phyloP scores from a whole-genome alignment of 2,329 filamentous ascomycete genomes.

The Orbilia oligospora region DNA sequence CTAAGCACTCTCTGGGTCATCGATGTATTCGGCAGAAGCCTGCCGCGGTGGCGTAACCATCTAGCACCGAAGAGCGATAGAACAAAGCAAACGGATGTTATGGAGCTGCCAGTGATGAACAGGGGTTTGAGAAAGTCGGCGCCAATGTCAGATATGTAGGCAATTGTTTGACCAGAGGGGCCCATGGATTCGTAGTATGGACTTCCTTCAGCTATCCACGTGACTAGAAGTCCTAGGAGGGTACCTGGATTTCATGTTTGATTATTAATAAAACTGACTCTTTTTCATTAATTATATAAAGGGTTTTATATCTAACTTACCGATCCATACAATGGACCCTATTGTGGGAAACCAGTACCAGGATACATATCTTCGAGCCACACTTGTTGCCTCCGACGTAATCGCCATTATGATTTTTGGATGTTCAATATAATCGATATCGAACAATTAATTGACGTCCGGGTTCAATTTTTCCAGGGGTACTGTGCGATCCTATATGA shows the following conservation, averaged over 20 bases:
- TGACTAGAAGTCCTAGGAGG: conserved; percentile 78
- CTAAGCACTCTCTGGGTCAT: conserved; percentile 66
- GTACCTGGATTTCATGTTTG: conserved; percentile 70
- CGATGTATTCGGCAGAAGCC: conserved; percentile 79
- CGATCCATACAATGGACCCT: conserved; percentile 49
- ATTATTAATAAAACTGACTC: too few species aligned
- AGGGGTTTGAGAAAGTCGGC: conserved; percentile 77
- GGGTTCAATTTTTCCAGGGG: too few species aligned
- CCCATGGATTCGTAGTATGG: conserved; percentile 76
- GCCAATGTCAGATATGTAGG: conserved; percentile 79
- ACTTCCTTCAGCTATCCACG: conserved; percentile 76
- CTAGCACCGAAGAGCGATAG: conserved; percentile 84
- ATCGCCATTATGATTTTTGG: not conserved
- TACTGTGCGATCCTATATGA: too few species aligned
- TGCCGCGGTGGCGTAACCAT: conserved; percentile 85
- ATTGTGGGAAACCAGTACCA: conserved; percentile 56
- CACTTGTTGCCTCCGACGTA: conserved; percentile 11
- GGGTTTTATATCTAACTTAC: conserved; percentile 23
- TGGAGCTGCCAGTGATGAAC: conserved; percentile 79
- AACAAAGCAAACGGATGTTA: conserved; percentile 85
- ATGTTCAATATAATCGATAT: too few species aligned
- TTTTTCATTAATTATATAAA: too few species aligned
- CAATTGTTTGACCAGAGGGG: conserved; percentile 71
- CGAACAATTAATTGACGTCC: not conserved
- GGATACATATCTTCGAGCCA: conserved; percentile 28